These are phyloP conservation scores for Fraxinus anomala DNA, from an alignment of 257 asterid species.

Conservation along the genomic window DNA sequence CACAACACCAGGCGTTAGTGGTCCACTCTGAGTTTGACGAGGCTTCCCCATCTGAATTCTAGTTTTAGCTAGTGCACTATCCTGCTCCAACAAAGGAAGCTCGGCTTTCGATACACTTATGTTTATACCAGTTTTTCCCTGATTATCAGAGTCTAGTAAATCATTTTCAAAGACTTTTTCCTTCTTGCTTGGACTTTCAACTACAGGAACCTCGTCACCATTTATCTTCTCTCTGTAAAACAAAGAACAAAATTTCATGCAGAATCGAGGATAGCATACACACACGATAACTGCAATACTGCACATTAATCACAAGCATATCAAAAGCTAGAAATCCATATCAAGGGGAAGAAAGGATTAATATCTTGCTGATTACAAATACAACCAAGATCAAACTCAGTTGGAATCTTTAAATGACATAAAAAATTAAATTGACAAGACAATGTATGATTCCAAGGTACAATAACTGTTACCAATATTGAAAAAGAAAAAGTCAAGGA, in stretches of 20 bases:
- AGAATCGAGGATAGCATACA: slow-evolving; percentile 8
- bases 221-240: slow-evolving; percentile 54
- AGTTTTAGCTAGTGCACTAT: slow-evolving; percentile 47
- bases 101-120: slow-evolving; percentile 55
- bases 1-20: slow-evolving; percentile 72
- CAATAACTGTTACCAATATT: background rate
- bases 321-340: background rate
- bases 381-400: slow-evolving; percentile 11
- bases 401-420: slow-evolving; percentile 9
- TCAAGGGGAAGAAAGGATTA: slow-evolving; percentile 1
- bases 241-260: slow-evolving; percentile 15
- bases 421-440: background rate
- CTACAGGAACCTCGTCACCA: slow-evolving; percentile 40
- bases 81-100: slow-evolving; percentile 56
- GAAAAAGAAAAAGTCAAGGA: background rate
- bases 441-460: background rate
- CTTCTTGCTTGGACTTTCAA: slow-evolving; percentile 42
- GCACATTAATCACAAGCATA: slow-evolving; percentile 22
- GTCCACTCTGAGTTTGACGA: slow-evolving; percentile 93
- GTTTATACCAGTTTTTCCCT: slow-evolving; percentile 39
- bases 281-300: background rate
- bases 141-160: slow-evolving; percentile 44
- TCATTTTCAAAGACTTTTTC: slow-evolving; percentile 45
- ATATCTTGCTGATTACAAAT: slow-evolving; percentile 12
- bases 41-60: slow-evolving; percentile 54